Evolutionary conservation across 495 filamentous ascomycete genomes (phyloP).

Genomic region (Daldinia concentrica): DNA sequence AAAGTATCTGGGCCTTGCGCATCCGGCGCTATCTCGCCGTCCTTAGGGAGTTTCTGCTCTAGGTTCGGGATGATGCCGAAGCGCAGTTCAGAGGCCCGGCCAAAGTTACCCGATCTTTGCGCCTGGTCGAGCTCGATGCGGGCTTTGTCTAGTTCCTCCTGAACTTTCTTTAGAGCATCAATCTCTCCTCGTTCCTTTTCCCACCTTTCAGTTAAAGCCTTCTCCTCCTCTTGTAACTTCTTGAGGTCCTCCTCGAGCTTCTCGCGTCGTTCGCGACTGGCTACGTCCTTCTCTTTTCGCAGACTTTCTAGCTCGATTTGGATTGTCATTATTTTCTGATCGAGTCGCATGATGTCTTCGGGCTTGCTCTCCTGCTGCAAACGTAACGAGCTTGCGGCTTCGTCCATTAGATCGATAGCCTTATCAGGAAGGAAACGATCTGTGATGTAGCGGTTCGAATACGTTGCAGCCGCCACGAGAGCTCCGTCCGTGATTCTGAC

Average conservation of each 20-base stretch:
- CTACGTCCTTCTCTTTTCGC: slow-evolving; percentile 90
- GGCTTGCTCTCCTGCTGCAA: slow-evolving; percentile 97
- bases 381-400: slow-evolving; percentile 88
- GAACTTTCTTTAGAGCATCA: slow-evolving; percentile 82
- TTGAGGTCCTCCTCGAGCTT: slow-evolving; percentile 80
- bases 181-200: slow-evolving; percentile 89
- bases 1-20: slow-evolving; percentile 63
- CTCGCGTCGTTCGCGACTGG: slow-evolving; percentile 86
- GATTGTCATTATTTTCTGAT: slow-evolving; percentile 94
- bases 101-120: slow-evolving; percentile 92
- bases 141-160: slow-evolving; percentile 84
- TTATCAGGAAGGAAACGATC: slow-evolving; percentile 96
- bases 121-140: slow-evolving; percentile 86
- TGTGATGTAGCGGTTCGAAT: slow-evolving; percentile 95
- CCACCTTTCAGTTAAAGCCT: slow-evolving; percentile 78
- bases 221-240: slow-evolving; percentile 73
- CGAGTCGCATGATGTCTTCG: slow-evolving; percentile 87
- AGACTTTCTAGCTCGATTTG: slow-evolving; percentile 97
- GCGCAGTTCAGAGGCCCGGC: slow-evolving; percentile 82
- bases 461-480: slow-evolving; percentile 88
- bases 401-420: slow-evolving; percentile 95
- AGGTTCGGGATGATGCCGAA: slow-evolving; percentile 86
- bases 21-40: slow-evolving; percentile 62
- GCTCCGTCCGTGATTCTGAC: slow-evolving; percentile 94
- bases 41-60: slow-evolving; percentile 80